These are phyloP conservation scores for Kalanchoe fedtschenkoi DNA, from an alignment of 164 flowering plant genomes.

Conservation along the genomic window DNA sequence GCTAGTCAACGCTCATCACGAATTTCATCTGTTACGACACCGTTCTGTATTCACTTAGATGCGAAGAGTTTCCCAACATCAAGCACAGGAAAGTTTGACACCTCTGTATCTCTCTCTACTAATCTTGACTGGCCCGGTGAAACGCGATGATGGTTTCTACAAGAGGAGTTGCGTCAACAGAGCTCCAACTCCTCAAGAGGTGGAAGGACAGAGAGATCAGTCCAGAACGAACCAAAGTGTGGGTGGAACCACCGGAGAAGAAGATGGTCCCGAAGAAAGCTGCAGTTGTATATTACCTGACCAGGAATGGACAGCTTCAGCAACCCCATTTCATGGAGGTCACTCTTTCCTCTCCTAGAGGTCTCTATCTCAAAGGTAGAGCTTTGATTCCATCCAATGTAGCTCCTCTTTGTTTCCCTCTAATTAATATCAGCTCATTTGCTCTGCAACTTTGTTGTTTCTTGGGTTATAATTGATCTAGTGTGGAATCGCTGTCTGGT, in stretches of 20 bases:
- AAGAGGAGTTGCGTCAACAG: neutral
- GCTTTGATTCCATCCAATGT: neutral
- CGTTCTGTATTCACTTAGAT: neutral
- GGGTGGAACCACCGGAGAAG: constrained; percentile 1
- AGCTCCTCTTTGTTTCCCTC: neutral
- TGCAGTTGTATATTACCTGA: constrained; percentile 33
- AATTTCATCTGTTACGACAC: neutral
- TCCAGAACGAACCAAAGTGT: constrained; percentile 9
- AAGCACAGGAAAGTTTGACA: neutral
- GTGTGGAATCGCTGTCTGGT: constrained; percentile 3
- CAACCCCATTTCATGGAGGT: constrained; percentile 69
- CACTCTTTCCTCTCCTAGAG: constrained; percentile 62
- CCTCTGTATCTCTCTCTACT: neutral
- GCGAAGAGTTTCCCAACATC: neutral
- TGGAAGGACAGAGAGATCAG: constrained; percentile 5
- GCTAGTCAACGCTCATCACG: neutral
- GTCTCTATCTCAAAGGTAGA: constrained; percentile 69
- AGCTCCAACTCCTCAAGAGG: neutral
- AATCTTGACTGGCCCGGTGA: neutral
- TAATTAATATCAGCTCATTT: neutral
- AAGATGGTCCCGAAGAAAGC: constrained; percentile 14
- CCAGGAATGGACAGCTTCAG: constrained; percentile 30
- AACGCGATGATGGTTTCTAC: neutral
- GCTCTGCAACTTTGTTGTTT: neutral
- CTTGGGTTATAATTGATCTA: neutral